Percentiles rank a stretch among this genome's conserved stretches.
These are phyloP conservation scores for Leptographium wingfieldii DNA, from an alignment of 2,329 filamentous ascomycete genomes.

Conservation along the genomic window DNA sequence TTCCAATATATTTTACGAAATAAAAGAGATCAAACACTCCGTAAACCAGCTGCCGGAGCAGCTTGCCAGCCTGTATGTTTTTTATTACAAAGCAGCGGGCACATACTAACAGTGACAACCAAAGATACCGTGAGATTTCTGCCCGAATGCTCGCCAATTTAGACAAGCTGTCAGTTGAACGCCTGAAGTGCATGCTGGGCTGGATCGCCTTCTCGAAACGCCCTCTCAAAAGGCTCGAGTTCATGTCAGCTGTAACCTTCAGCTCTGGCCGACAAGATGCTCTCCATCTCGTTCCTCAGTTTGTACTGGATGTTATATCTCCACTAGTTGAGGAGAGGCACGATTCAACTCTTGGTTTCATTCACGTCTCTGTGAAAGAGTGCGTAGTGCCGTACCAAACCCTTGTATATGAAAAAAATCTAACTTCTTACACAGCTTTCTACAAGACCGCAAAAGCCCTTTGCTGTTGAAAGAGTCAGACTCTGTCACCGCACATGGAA, in stretches of 20 bases:
- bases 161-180: conserved; percentile 16
- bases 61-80: neutral
- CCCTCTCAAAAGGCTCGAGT: conserved; percentile 20
- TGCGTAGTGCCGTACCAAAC: conserved; percentile 1
- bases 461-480: conserved; percentile 5
- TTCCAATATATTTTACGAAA: conserved; percentile 18
- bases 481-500: conserved; percentile 12
- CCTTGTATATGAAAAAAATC: neutral
- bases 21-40: conserved; percentile 13
- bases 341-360: conserved; percentile 12
- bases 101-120: no score
- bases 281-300: conserved; percentile 1
- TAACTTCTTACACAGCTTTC: conserved; percentile 5
- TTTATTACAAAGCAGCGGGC: no score
- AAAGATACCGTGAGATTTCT: conserved; percentile 14
- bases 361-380: conserved; percentile 15
- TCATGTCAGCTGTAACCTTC: conserved; percentile 18
- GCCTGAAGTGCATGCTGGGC: conserved; percentile 18
- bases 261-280: neutral
- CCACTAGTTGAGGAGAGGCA: conserved; percentile 11
- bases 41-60: neutral
- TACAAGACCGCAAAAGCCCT: conserved; percentile 7
- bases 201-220: conserved; percentile 25
- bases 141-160: conserved; percentile 15
- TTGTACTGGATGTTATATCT: conserved; percentile 9